These are phyloP conservation scores for Scleroderma citrinum DNA, from an alignment of 768 basidiomycete genomes.

Conservation along the genomic window DNA sequence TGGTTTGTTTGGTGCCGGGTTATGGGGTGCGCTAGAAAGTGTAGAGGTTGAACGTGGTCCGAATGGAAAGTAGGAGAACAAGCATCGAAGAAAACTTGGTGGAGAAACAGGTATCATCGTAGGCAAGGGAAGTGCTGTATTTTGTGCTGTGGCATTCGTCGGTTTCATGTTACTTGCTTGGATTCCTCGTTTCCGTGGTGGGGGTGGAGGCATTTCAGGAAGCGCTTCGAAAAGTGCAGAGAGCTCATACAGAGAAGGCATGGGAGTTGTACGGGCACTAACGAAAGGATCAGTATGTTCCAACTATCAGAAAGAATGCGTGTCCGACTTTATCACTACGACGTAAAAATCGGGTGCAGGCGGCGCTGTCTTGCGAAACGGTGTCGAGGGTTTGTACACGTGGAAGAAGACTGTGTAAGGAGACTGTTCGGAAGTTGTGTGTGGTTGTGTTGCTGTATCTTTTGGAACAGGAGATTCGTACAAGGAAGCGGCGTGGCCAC, in stretches of 20 bases:
- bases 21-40: slow-evolving; percentile 18
- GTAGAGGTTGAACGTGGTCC: neutral
- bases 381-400: slow-evolving; percentile 84
- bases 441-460: slow-evolving; percentile 3
- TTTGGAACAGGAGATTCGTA: slow-evolving; percentile 26
- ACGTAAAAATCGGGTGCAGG: slow-evolving; percentile 81
- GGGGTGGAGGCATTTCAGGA: slow-evolving; percentile 57
- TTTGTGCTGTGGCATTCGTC: neutral
- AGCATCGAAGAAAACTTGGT: neutral
- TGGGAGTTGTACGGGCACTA: slow-evolving; percentile 76
- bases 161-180: slow-evolving; percentile 2
- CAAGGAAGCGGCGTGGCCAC: slow-evolving; percentile 49
- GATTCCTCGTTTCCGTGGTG: slow-evolving; percentile 39
- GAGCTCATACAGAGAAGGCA: slow-evolving; percentile 80
- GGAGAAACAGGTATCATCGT: neutral
- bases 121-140: slow-evolving; percentile 3
- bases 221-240: slow-evolving; percentile 62
- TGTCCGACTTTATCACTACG: slow-evolving; percentile 76
- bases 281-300: neutral
- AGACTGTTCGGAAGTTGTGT: slow-evolving; percentile 24
- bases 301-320: neutral
- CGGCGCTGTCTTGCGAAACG: slow-evolving; percentile 73
- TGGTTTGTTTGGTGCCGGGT: slow-evolving; percentile 31
- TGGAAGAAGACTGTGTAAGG: slow-evolving; percentile 86
- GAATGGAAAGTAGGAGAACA: slow-evolving; percentile 6